phyloP scores from a whole-genome alignment of 1,284 basidiomycete genomes.

The Austroboletus niveus region DNA sequence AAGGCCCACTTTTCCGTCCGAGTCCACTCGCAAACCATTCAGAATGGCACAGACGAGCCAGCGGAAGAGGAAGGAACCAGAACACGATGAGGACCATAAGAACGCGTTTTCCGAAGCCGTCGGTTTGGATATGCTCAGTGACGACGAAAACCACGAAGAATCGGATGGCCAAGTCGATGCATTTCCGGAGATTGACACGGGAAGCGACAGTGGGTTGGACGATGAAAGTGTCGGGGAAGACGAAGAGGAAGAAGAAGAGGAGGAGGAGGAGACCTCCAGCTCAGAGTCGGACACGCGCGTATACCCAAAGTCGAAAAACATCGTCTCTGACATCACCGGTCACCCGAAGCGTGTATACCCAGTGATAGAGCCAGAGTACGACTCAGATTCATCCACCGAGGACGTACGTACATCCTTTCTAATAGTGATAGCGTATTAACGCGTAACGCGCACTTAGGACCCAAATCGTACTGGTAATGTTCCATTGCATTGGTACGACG shows the following conservation, averaged over 20 bases:
- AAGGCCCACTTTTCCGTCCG: neutral
- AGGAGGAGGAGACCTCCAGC: slow-evolving; percentile 27
- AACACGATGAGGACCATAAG: slow-evolving; percentile 33
- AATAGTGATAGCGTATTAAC: slow-evolving; percentile 7
- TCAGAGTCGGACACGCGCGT: slow-evolving; percentile 38
- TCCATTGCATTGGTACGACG: slow-evolving; percentile 99
- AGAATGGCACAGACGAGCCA: slow-evolving; percentile 12
- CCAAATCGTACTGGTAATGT: slow-evolving; percentile 95
- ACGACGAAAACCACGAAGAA: slow-evolving; percentile 59
- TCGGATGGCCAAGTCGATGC: slow-evolving; percentile 46
- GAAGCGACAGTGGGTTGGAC: slow-evolving; percentile 44
- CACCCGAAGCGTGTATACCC: slow-evolving; percentile 89
- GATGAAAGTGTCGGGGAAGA: slow-evolving; percentile 35
- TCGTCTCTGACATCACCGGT: slow-evolving; percentile 83
- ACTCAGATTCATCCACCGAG: slow-evolving; percentile 96
- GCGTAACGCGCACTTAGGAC: slow-evolving; percentile 47
- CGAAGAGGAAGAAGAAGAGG: slow-evolving; percentile 33
- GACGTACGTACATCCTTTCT: slow-evolving; percentile 60
- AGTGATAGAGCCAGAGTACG: slow-evolving; percentile 94
- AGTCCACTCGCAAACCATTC: neutral
- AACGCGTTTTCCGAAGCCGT: slow-evolving; percentile 39
- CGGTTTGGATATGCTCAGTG: slow-evolving; percentile 65
- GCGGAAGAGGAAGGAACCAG: slow-evolving; percentile 57
- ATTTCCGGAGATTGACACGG: slow-evolving; percentile 29
- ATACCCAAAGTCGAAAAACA: slow-evolving; percentile 66